These are phyloP conservation scores for Globisporangium apiculatum DNA, from an alignment of 352 stramenopile genomes.

Conservation along the genomic window DNA sequence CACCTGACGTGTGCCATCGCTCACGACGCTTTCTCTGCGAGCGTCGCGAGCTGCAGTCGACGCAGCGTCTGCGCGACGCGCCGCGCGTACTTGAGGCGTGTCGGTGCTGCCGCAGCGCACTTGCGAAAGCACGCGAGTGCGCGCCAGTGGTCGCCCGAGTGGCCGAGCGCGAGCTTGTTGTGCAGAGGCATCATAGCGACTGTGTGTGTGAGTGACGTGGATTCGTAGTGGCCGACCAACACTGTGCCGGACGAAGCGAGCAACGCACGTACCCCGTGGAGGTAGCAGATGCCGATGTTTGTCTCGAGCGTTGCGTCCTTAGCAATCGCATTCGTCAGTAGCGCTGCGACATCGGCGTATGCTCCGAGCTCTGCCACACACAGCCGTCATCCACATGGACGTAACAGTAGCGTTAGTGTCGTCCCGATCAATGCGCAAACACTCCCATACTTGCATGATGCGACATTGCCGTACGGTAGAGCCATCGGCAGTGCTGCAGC, in stretches of 20 bases:
- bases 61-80: constrained; percentile 35
- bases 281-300: constrained; percentile 24
- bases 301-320: constrained; percentile 3
- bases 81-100: constrained; percentile 39
- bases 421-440: not conserved
- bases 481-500: constrained; percentile 63
- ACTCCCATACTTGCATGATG: not conserved
- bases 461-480: constrained; percentile 41
- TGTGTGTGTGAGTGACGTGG: too few relatives aligned
- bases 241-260: too few relatives aligned
- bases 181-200: not conserved
- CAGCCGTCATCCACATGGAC: not conserved
- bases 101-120: constrained; percentile 29
- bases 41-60: constrained; percentile 22
- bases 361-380: constrained; percentile 25
- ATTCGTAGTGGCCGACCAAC: too few relatives aligned
- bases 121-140: constrained; percentile 42
- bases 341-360: constrained; percentile 16
- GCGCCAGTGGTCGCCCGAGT: constrained; percentile 28
- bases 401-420: not conserved
- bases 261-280: constrained; percentile 31
- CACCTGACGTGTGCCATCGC: too few relatives aligned
- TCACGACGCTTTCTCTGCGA: not conserved
- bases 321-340: constrained; percentile 13
- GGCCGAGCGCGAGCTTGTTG: constrained; percentile 30